Base-by-base conservation (phyloP, 176 grass and related monocot species). In the Oryza coarctata region DNA sequence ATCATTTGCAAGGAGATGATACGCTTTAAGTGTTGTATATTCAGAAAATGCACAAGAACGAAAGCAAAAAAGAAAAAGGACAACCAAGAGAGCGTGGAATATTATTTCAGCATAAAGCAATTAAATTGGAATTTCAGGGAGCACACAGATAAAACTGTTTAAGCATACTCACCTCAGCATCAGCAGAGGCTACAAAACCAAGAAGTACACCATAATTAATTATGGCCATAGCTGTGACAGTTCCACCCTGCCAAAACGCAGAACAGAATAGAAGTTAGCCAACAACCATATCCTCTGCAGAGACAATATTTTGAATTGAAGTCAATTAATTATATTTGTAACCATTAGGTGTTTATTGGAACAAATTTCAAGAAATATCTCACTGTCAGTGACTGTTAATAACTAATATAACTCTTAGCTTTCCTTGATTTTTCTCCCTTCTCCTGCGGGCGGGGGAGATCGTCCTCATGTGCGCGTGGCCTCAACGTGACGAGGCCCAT, bases 191-290 rank as follows among this genome's bases (percentile, higher is more conserved):
- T 45, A 95, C 87, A 85, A 93, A 98, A 62, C 92, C 93, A 63
- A 98, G 80, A 79, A 98, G 85, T 43, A 98, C 65, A 60, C 96
- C 96, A 75, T 87, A 93, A 82, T 98, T 95, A 69, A 98, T n/a
- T n/a, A n/a, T 88, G 38, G 96, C 95, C 90, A 95, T 98, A 80
- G 92, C 90, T 68, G 93, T 91, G 55, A 98, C 90, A 47, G 35
- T 79, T 83, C 96, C 96, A 20, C 96, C 96, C 96, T 98, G 73
- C 27, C 84, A 78, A 36, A 62, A 85, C 55, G 80, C 29, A 65
- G 12, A 79, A 61, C 2, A 84, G 10, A 74, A 67, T 44, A 31
- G 9, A 63, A 65, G 67, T 57, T 89, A 65, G 68, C 6, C 61
- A 70, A 81, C 39, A 70, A 26, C 22, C 39, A 64, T 38, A 83